These are phyloP conservation scores for Lepidium campestre DNA, from an alignment of 441 rosid genomes.

Conservation along the genomic window DNA sequence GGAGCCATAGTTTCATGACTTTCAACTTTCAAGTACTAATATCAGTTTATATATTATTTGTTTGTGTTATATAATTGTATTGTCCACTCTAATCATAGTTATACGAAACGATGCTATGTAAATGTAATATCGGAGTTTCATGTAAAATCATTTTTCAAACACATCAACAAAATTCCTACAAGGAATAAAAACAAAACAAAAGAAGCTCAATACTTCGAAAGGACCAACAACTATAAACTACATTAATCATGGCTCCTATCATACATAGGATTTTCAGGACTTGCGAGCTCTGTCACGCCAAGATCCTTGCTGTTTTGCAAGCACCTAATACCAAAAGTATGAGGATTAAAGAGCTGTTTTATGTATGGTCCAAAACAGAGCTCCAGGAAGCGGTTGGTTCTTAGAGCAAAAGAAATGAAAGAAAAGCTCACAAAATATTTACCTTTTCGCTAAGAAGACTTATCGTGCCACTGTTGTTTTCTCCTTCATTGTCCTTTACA, in stretches of 20 bases:
- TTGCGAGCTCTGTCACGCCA: slow-evolving; percentile 96
- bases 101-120: neutral
- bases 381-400: neutral
- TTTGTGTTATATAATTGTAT: no score
- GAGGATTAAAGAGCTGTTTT: neutral
- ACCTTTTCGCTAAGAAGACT: slow-evolving; percentile 83
- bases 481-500: slow-evolving; percentile 32
- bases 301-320: slow-evolving; percentile 90
- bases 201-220: neutral
- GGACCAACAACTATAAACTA: neutral
- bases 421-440: neutral
- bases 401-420: neutral
- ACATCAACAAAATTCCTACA: neutral
- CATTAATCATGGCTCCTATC: neutral
- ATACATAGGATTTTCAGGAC: slow-evolving; percentile 18
- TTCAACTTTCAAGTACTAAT: no score
- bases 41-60: no score
- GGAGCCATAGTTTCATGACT: no score
- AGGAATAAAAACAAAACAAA: neutral
- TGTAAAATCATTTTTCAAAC: neutral
- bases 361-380: neutral
- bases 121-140: neutral
- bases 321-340: slow-evolving; percentile 43
- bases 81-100: neutral
- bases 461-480: slow-evolving; percentile 25